phyloP scores from a whole-genome alignment of 2,329 filamentous ascomycete genomes.

The Metarhizium guizhouense region DNA sequence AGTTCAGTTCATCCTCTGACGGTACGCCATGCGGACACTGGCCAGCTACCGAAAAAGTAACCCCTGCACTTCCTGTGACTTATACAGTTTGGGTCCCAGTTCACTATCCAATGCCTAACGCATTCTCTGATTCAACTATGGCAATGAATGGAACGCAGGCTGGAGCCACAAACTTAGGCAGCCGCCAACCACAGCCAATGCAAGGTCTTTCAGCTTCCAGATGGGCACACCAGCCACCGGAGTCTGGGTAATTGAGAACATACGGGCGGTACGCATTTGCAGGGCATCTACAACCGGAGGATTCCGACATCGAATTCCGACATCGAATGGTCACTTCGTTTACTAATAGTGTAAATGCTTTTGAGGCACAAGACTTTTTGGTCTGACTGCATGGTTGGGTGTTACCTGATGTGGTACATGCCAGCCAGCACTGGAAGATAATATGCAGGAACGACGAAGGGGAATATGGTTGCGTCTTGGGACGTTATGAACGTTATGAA shows the following conservation, averaged over 20 bases:
- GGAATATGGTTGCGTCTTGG: not conserved
- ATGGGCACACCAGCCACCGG: not conserved
- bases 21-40: not conserved
- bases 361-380: not conserved
- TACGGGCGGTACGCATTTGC: not conserved
- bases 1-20: not conserved
- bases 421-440: not conserved
- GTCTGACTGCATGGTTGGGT: not conserved
- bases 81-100: constrained; percentile 3
- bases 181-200: not conserved
- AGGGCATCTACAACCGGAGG: not conserved
- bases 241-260: not conserved
- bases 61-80: not conserved
- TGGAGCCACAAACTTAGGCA: not conserved
- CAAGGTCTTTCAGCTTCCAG: constrained; percentile 1
- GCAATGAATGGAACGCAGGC: not conserved
- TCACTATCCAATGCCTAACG: not conserved
- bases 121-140: not conserved
- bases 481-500: not conserved
- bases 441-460: not conserved
- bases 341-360: not conserved
- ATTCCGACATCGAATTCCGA: not conserved
- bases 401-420: not conserved
- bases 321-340: too few relatives aligned
- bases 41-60: not conserved